Evolutionary conservation across 306 rosid genomes (phyloP).

Genomic region (Myrica gale): DNA sequence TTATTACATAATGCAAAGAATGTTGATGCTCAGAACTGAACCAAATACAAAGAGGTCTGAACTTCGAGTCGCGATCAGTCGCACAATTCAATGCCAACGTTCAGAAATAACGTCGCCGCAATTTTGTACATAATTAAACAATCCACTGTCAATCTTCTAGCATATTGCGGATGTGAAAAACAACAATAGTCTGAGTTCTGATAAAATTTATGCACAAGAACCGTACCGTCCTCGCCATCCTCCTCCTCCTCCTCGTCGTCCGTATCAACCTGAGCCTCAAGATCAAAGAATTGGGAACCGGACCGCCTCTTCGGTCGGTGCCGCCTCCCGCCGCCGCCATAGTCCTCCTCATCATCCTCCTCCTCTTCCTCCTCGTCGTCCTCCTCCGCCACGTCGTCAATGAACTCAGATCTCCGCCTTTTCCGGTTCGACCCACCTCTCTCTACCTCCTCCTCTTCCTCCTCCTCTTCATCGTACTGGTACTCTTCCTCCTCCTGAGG

Average conservation of each 20-base stretch:
- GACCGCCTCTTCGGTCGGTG: slow-evolving; percentile 41
- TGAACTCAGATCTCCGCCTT: slow-evolving; percentile 58
- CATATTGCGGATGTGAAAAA: background rate
- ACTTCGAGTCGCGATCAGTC: background rate
- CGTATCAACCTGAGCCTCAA: slow-evolving; percentile 69
- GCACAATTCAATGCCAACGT: background rate
- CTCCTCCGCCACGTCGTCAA: slow-evolving; percentile 76
- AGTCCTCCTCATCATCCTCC: slow-evolving; percentile 54
- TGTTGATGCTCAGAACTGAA: background rate
- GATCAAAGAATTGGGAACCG: slow-evolving; percentile 65
- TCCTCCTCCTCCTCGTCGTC: slow-evolving; percentile 96
- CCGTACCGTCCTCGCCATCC: slow-evolving; percentile 83
- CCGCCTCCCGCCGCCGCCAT: slow-evolving; percentile 36
- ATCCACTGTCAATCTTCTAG: background rate
- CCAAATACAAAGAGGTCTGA: background rate
- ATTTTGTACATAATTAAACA: background rate
- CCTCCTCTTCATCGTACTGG: slow-evolving; percentile 55
- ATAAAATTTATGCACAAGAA: background rate
- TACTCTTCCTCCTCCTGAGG: slow-evolving; percentile 78
- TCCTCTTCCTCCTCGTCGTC: slow-evolving; percentile 80
- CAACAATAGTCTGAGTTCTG: background rate
- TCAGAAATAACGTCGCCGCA: background rate
- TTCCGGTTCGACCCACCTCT: slow-evolving; percentile 46
- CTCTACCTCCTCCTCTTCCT: slow-evolving; percentile 61
- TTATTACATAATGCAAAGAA: background rate